Conservation (phyloP, 805 yeast genomes). For the baker's yeast (Saccharomyces cerevisiae) region DNA sequence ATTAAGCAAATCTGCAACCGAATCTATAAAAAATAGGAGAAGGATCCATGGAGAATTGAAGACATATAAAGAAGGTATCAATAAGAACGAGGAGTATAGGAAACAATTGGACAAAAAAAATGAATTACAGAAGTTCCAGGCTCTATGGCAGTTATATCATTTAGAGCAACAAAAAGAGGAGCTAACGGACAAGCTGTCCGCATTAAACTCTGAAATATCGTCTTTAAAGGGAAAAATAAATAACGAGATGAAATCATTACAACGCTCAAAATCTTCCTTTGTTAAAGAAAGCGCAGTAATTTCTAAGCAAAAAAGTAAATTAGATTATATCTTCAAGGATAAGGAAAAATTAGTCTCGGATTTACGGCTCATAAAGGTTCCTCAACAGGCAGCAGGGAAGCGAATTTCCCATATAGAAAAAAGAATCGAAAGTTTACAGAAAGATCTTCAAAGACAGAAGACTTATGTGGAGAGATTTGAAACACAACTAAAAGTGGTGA, state of each 20-base stretch:
- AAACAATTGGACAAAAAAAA: slow-evolving; percentile 42
- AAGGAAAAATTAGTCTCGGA: slow-evolving; percentile 39
- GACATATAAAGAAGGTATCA: slow-evolving; percentile 68
- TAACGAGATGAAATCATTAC: slow-evolving; percentile 33
- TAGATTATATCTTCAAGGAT: slow-evolving; percentile 32
- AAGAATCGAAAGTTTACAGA: slow-evolving; percentile 41
- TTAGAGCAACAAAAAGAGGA: slow-evolving; percentile 35
- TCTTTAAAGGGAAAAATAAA: slow-evolving; percentile 31
- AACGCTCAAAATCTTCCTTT: slow-evolving; percentile 35
- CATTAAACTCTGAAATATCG: slow-evolving; percentile 23
- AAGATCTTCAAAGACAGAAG: slow-evolving; percentile 48
- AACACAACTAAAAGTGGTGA: slow-evolving; percentile 41
- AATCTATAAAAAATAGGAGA: slow-evolving; percentile 60
- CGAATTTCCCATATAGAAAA: slow-evolving; percentile 41
- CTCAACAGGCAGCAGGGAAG: slow-evolving; percentile 39
- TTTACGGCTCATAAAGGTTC: slow-evolving; percentile 56
- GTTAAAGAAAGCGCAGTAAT: slow-evolving; percentile 39
- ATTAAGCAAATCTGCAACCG: slow-evolving; percentile 55
- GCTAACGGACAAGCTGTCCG: slow-evolving; percentile 19
- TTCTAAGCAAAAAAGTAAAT: slow-evolving; percentile 34
- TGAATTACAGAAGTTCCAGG: slow-evolving; percentile 39
- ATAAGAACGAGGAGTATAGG: slow-evolving; percentile 62
- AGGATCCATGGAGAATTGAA: slow-evolving; percentile 63
- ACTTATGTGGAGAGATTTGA: slow-evolving; percentile 35
- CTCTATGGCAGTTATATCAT: slow-evolving; percentile 60